Evolutionary conservation across 441 rosid species (phyloP).

Genomic region (Theobroma grandiflorum): DNA sequence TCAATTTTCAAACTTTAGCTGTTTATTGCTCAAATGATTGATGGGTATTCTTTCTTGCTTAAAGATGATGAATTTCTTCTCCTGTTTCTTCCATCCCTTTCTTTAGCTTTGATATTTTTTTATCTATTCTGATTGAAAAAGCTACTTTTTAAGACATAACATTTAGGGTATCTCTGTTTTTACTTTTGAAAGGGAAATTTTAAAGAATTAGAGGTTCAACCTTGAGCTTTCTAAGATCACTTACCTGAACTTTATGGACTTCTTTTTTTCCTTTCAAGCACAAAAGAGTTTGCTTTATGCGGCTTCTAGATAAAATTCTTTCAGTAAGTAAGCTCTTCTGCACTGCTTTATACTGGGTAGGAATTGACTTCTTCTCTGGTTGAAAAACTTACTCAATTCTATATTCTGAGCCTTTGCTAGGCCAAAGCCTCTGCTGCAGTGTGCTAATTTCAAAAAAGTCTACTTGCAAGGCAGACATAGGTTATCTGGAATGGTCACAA

Average conservation of each 20-base stretch:
- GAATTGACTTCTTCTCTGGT: not conserved
- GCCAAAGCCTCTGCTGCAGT: not conserved
- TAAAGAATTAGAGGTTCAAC: slow-evolving; percentile 8
- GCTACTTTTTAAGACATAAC: not conserved
- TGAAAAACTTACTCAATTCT: not conserved
- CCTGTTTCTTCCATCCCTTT: not conserved
- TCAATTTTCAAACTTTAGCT: slow-evolving; percentile 19
- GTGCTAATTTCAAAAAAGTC: not conserved
- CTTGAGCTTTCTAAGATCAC: slow-evolving; percentile 8
- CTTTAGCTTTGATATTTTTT: not conserved
- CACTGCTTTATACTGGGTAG: not conserved
- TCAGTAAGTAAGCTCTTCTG: not conserved
- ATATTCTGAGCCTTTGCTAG: not conserved
- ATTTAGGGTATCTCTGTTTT: not conserved
- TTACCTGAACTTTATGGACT: slow-evolving; percentile 10
- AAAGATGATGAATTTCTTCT: slow-evolving; percentile 16
- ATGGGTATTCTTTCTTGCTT: slow-evolving; percentile 5
- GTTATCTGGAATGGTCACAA: slow-evolving; percentile 6
- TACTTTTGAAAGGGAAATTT: slow-evolving; percentile 6
- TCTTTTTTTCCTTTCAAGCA: not conserved
- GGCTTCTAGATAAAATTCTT: not conserved
- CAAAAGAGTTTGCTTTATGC: not conserved
- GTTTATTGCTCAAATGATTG: slow-evolving; percentile 12
- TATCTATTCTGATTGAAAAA: not conserved
- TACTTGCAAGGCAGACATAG: not conserved